Evolutionary conservation across 768 basidiomycete species (phyloP).

Genomic region (Suillus americanus): DNA sequence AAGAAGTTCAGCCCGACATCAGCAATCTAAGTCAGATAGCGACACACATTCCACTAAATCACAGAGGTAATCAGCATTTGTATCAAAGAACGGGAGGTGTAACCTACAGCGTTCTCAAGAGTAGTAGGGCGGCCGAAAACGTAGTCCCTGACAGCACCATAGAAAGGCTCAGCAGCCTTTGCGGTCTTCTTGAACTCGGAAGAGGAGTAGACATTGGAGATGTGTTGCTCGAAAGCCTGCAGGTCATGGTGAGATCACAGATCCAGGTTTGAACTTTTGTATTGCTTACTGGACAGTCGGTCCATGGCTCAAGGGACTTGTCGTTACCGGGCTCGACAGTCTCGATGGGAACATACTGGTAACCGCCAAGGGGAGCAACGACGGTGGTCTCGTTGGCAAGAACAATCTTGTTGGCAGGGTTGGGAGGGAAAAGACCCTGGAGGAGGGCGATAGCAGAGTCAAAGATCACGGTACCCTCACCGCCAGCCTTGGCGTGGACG

Average conservation of each 20-base stretch:
- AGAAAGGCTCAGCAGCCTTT: slow-evolving; percentile 62
- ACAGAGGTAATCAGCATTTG: slow-evolving; percentile 11
- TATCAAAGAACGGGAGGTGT: slow-evolving; percentile 2
- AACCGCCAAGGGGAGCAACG: slow-evolving; percentile 73
- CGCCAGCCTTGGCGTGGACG: slow-evolving; percentile 79
- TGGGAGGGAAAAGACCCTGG: slow-evolving; percentile 88
- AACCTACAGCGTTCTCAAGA: slow-evolving; percentile 66
- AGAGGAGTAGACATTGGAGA: slow-evolving; percentile 59
- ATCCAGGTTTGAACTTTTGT: slow-evolving; percentile 12
- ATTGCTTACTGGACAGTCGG: slow-evolving; percentile 51
- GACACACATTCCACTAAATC: slow-evolving; percentile 68
- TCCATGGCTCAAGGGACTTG: slow-evolving; percentile 83
- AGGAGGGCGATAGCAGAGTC: slow-evolving; percentile 83
- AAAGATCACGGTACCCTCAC: slow-evolving; percentile 83
- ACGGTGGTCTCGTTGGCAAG: slow-evolving; percentile 79
- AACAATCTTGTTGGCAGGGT: slow-evolving; percentile 62
- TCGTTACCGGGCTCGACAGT: slow-evolving; percentile 86
- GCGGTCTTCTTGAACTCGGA: slow-evolving; percentile 62
- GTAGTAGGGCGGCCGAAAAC: slow-evolving; percentile 66
- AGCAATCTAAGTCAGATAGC: neutral
- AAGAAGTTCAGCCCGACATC: slow-evolving; percentile 4
- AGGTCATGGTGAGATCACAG: slow-evolving; percentile 2
- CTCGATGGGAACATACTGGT: slow-evolving; percentile 87
- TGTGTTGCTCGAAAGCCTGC: slow-evolving; percentile 67
- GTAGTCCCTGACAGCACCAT: slow-evolving; percentile 64